Conservation (phyloP, 345 rosid genomes). For the Linum tenue region DNA sequence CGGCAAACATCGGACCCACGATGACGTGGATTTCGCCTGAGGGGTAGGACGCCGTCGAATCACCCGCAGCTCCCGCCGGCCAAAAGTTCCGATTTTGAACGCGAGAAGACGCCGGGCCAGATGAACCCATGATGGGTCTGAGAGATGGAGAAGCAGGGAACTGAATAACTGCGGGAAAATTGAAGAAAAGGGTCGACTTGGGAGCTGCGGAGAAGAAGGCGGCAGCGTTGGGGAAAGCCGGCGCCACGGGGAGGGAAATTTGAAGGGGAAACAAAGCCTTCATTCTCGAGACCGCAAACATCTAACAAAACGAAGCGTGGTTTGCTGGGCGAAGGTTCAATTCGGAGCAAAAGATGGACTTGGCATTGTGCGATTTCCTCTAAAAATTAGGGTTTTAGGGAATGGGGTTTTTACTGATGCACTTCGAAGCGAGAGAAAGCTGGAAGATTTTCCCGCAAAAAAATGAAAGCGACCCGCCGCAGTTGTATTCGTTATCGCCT, state of each 20-base stretch:
- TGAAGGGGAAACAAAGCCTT: conserved; percentile 26
- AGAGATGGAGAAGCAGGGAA: conserved; percentile 12
- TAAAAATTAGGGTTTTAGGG: neutral
- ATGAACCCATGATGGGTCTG: conserved; percentile 15
- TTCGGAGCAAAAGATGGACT: neutral
- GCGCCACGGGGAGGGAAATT: conserved; percentile 16
- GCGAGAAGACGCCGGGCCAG: conserved; percentile 10
- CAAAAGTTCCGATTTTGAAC: conserved; percentile 20
- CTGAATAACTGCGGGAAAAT: conserved; percentile 8
- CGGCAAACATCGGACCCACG: conserved; percentile 68
- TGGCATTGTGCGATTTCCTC: neutral
- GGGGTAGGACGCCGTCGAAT: conserved; percentile 6
- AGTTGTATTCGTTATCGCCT: no score
- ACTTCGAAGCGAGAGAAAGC: neutral
- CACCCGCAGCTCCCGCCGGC: conserved; percentile 13
- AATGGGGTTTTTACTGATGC: neutral
- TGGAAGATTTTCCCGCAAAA: neutral
- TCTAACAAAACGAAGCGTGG: neutral
- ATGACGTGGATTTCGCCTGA: conserved; percentile 72
- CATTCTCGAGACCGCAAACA: conserved; percentile 43
- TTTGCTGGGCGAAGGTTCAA: neutral
- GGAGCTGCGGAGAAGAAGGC: conserved; percentile 21
- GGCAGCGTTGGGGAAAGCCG: conserved; percentile 7
- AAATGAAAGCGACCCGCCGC: neutral
- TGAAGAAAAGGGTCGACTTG: conserved; percentile 12